Evolutionary conservation across 2,329 filamentous ascomycete species (phyloP), one percentile per base, ranked within the genome.

Genomic region (Penicillium janthinellum): DNA sequence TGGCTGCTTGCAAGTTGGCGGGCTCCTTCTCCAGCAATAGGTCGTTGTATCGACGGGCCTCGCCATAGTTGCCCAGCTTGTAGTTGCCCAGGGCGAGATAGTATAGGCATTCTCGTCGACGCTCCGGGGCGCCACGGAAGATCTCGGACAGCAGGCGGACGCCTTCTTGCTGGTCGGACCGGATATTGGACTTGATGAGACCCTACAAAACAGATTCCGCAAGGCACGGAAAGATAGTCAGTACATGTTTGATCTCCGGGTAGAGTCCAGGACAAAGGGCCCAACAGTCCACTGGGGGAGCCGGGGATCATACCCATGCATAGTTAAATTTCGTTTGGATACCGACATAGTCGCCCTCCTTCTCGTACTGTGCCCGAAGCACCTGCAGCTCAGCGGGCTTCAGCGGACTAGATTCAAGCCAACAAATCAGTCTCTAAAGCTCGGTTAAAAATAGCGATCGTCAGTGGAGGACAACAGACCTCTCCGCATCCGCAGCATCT

Each of bases 271-370:
- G 15, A 25, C 34, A 3, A 28, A 39, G 12, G 6, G 37, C 28
- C 41, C 4, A 2, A 20, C 22, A 31, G 17, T 6, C 15, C 42
- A 37, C 5, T 7, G 6, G 4, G 8, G 34, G 28, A n/a, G 28
- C n/a, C 14, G 34, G 39, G 12, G 38, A 38, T 68, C 82, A 58
- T 86, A 96, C 92, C 95, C 95, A 99, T 74, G 95, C 94, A 78
- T 94, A 98, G 87, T 99, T 99, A 86, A 99, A 99, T 77, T 98
- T 98, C 63, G 95, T 99, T 79, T 99, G 95, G 42, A 99, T 86
- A 61, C 94, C 93, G 62, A 96, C 94, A 82, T 96, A 96, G 71
- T 96, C 91, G 68, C 94, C 95, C 80, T 99, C 95, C 75, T 96
- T 96, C 75, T 98, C 94, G 76, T 95, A 99, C 77, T 99, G 95